Base-by-base conservation (phyloP, 1,284 basidiomycete genomes). In the Cryptococcus sp. region DNA sequence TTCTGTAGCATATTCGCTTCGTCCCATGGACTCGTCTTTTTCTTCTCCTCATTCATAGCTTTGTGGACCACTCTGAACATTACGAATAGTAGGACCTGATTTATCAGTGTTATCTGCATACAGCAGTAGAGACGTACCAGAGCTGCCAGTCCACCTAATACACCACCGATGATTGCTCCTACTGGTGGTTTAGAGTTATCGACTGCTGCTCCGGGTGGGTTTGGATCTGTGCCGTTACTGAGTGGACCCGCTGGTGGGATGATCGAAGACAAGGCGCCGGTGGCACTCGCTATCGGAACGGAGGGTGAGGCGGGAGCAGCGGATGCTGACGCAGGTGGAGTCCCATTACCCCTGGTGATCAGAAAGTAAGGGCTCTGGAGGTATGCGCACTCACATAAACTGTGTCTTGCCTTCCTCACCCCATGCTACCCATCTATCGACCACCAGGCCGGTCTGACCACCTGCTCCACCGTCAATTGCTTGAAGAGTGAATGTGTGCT, bases 1-100 rank as follows among this genome's bases (percentile, higher is more conserved):
- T 63, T 66, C 45, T 67, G 65, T 18, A 69, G 39, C 28, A 61
- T 39, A 39, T 69, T 69, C 4, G 67, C 67, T 49, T 62, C 57
- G 44, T 69, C 67, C 65, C 64, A 67, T 31, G 58, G 55, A 49
- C 59, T 59, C 11, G 67, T 41, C 25, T 62, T 59, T 34, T 64
- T 62, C 9, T 53, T 45, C 32, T 46, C 42, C 13, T 18, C 19
- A 22, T 62, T 60, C 22, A 34, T 36, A 48, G 45, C 32, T 47
- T 4, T 16, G 14, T 39, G 36, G 5, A 39, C 36, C 4, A n/a
- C 16, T 39, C 36, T 16, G 36, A 39, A 39, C 36, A 39, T 39
- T 5, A 39, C 16, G 16, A 7, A 39, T 16, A 39, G 36, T n/a
- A 16, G 7, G 14, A 39, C 36, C 36, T 39, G 5, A 14, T 4